phyloP scores from a whole-genome alignment of 768 basidiomycete genomes.

The Calocera cornea region DNA sequence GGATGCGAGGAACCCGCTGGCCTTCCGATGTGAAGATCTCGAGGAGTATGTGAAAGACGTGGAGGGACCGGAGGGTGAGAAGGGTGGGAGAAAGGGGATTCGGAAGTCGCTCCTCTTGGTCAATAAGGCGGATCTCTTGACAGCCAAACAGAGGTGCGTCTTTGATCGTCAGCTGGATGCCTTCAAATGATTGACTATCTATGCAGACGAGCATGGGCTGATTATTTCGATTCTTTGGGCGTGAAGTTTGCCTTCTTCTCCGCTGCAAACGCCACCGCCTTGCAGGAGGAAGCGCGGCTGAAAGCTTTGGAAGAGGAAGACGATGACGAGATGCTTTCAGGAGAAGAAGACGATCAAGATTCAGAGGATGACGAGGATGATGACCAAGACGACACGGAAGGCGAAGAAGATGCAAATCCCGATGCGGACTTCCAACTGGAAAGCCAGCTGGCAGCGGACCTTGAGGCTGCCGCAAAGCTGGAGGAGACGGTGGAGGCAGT shows the following conservation, averaged over 20 bases:
- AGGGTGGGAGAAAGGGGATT: conserved; percentile 55
- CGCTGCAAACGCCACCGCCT: conserved; percentile 69
- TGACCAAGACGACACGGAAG: conserved; percentile 17
- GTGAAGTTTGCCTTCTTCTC: conserved; percentile 87
- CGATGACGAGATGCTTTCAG: conserved; percentile 8
- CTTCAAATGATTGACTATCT: background rate
- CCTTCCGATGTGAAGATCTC: conserved; percentile 85
- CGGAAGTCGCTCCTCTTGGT: conserved; percentile 71
- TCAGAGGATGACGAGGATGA: conserved; percentile 14
- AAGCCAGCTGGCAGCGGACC: conserved; percentile 18
- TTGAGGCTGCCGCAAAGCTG: conserved; percentile 12
- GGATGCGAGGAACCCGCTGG: conserved; percentile 86
- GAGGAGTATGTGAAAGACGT: conserved; percentile 76
- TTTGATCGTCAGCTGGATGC: background rate
- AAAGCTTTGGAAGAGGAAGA: conserved; percentile 18
- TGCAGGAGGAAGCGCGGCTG: conserved; percentile 55
- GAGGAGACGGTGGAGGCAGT: conserved; percentile 16
- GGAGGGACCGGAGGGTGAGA: conserved; percentile 67
- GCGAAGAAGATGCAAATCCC: conserved; percentile 12
- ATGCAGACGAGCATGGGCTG: conserved; percentile 70
- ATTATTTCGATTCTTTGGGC: conserved; percentile 66
- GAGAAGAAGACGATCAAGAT: conserved; percentile 19
- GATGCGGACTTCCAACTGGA: conserved; percentile 17
- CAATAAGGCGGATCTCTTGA: conserved; percentile 92
- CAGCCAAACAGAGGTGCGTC: conserved; percentile 62